phyloP scores from a whole-genome alignment of 495 filamentous ascomycete genomes.

The Penicillium paxilli region DNA sequence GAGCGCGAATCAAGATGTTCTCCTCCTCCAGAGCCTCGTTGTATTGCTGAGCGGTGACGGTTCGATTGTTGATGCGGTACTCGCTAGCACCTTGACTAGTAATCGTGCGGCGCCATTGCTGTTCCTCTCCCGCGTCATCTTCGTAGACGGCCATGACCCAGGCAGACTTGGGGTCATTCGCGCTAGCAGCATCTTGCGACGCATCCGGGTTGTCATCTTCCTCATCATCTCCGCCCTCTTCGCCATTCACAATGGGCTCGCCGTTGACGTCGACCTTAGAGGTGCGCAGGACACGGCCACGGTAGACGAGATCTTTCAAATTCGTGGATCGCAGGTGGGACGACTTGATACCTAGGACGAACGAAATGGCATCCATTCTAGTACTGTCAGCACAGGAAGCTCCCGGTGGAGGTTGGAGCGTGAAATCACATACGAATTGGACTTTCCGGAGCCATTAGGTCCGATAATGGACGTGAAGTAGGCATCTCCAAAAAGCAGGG shows the following conservation, averaged over 20 bases:
- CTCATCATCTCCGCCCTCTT: slow-evolving; percentile 49
- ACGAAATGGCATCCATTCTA: slow-evolving; percentile 99
- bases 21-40: slow-evolving; percentile 90
- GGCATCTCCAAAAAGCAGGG: slow-evolving; percentile 91
- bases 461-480: slow-evolving; percentile 99
- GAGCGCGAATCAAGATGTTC: slow-evolving; percentile 95
- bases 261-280: slow-evolving; percentile 92
- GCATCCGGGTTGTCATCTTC: slow-evolving; percentile 30
- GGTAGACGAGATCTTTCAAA: slow-evolving; percentile 92
- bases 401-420: background rate
- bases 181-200: slow-evolving; percentile 52
- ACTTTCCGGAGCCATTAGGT: slow-evolving; percentile 99
- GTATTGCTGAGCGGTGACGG: slow-evolving; percentile 88
- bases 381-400: slow-evolving; percentile 23
- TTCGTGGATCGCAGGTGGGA: slow-evolving; percentile 95
- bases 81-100: slow-evolving; percentile 87
- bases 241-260: slow-evolving; percentile 58
- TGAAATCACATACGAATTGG: slow-evolving; percentile 83
- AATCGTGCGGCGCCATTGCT: slow-evolving; percentile 93
- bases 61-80: slow-evolving; percentile 91
- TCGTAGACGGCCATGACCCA: slow-evolving; percentile 99
- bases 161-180: slow-evolving; percentile 82
- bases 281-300: slow-evolving; percentile 87
- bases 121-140: slow-evolving; percentile 93
- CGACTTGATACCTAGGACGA: slow-evolving; percentile 97